These are phyloP conservation scores for Colletotrichum somersetense DNA, from an alignment of 2,329 filamentous ascomycete species.

Conservation along the genomic window DNA sequence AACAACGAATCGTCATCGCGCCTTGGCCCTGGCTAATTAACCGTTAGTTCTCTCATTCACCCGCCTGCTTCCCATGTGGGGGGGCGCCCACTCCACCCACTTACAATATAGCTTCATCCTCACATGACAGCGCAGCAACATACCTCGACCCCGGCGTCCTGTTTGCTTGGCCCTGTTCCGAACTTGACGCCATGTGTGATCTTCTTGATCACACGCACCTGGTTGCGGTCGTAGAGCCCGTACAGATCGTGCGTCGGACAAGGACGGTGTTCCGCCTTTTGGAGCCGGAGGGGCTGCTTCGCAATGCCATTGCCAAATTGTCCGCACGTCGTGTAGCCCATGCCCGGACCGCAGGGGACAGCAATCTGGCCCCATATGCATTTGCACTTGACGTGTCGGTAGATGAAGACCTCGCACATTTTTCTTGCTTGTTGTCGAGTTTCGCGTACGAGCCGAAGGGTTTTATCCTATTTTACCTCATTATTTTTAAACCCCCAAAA, in stretches of 20 bases:
- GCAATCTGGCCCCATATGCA: constrained; percentile 66
- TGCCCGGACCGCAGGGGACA: constrained; percentile 60
- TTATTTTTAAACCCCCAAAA: neutral
- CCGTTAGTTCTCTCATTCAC: constrained; percentile 17
- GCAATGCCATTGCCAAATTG: constrained; percentile 50
- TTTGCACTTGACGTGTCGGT: constrained; percentile 61
- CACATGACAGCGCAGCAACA: constrained; percentile 55
- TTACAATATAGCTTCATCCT: constrained; percentile 30
- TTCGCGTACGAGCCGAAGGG: neutral
- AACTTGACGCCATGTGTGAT: constrained; percentile 61
- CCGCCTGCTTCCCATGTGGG: constrained; percentile 1
- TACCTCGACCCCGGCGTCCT: constrained; percentile 54
- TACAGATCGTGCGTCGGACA: constrained; percentile 59
- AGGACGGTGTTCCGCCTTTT: constrained; percentile 52
- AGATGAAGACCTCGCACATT: constrained; percentile 65
- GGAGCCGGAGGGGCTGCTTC: constrained; percentile 52
- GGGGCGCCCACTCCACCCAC: neutral
- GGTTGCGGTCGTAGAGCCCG: constrained; percentile 61
- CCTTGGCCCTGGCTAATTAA: constrained; percentile 20
- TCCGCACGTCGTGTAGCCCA: constrained; percentile 64
- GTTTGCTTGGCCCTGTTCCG: constrained; percentile 59
- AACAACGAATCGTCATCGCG: constrained; percentile 6
- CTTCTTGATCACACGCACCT: constrained; percentile 59
- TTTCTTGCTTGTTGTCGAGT: constrained; percentile 4
- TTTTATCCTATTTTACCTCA: neutral